Conservation (phyloP, 2,329 filamentous ascomycete species). For the Botrytis galanthina region DNA sequence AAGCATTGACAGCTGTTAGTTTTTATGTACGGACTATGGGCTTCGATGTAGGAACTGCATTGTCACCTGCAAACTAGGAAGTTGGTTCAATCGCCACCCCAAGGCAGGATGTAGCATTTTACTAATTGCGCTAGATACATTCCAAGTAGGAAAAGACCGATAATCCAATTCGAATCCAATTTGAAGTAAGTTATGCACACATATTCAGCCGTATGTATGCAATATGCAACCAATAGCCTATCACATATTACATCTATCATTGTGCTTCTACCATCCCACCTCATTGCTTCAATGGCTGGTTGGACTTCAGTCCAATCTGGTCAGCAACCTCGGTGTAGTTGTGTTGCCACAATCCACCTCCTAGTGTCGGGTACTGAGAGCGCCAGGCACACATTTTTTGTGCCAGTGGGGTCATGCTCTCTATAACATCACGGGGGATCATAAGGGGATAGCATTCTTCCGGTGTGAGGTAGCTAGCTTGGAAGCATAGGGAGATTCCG, state of each 20-base stretch:
- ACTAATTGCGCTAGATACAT: neutral
- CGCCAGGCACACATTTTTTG: neutral
- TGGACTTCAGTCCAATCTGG: neutral
- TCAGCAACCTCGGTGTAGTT: neutral
- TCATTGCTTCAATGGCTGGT: neutral
- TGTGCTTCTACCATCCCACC: neutral
- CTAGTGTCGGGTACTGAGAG: neutral
- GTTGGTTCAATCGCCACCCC: neutral
- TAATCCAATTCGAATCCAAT: neutral
- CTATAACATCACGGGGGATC: neutral
- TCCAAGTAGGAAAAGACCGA: neutral
- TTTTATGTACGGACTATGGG: neutral
- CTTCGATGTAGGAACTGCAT: neutral
- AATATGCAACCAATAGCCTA: neutral
- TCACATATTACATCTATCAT: neutral
- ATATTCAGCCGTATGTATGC: neutral
- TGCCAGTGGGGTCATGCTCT: neutral
- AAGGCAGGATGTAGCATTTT: neutral
- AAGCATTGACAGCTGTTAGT: neutral
- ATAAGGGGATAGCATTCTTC: neutral
- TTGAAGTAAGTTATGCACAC: neutral
- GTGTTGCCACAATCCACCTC: neutral
- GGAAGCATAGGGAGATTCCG: neutral
- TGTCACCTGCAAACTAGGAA: neutral
- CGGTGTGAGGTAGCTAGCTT: neutral